These are phyloP conservation scores for Tylopilus vinaceipallidus DNA, from an alignment of 768 basidiomycete species.

Conservation along the genomic window DNA sequence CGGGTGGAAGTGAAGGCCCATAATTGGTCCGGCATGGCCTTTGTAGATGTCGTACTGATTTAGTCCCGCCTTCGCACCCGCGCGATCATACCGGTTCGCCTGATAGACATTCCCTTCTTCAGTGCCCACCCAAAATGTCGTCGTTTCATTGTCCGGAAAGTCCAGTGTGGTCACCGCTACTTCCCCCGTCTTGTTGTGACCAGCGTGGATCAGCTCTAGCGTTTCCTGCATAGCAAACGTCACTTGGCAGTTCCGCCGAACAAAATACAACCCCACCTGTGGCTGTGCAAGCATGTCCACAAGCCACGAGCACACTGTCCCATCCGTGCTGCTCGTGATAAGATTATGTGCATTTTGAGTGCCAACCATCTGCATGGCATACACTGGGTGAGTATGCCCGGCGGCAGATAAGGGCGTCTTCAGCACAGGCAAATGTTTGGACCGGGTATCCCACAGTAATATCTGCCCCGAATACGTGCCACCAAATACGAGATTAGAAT, in stretches of 20 bases:
- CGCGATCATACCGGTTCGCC: slow-evolving; percentile 95
- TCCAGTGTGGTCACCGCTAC: slow-evolving; percentile 92
- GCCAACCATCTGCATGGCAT: slow-evolving; percentile 97
- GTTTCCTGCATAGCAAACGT: slow-evolving; percentile 65
- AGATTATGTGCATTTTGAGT: slow-evolving; percentile 98
- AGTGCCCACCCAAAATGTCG: slow-evolving; percentile 96
- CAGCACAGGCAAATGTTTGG: slow-evolving; percentile 92
- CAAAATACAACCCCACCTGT: slow-evolving; percentile 52
- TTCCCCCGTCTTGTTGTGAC: slow-evolving; percentile 96
- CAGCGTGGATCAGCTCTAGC: slow-evolving; percentile 81
- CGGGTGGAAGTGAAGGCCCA: slow-evolving; percentile 94
- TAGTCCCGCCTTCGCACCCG: slow-evolving; percentile 93
- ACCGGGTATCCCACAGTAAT: slow-evolving; percentile 95
- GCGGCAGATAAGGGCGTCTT: slow-evolving; percentile 96
- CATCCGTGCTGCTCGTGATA: slow-evolving; percentile 96
- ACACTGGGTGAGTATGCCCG: slow-evolving; percentile 98
- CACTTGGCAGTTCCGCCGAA: neutral
- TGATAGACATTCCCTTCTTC: slow-evolving; percentile 98
- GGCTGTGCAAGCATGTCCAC: slow-evolving; percentile 99
- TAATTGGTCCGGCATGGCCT: slow-evolving; percentile 91
- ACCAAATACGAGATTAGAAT: slow-evolving; percentile 95
- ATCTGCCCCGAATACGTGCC: slow-evolving; percentile 99
- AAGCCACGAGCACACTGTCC: slow-evolving; percentile 95
- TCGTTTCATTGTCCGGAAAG: slow-evolving; percentile 95
- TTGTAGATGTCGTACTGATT: slow-evolving; percentile 92